These are phyloP conservation scores for Epichloe hybrida DNA, from an alignment of 2,329 filamentous ascomycete genomes.

Conservation along the genomic window DNA sequence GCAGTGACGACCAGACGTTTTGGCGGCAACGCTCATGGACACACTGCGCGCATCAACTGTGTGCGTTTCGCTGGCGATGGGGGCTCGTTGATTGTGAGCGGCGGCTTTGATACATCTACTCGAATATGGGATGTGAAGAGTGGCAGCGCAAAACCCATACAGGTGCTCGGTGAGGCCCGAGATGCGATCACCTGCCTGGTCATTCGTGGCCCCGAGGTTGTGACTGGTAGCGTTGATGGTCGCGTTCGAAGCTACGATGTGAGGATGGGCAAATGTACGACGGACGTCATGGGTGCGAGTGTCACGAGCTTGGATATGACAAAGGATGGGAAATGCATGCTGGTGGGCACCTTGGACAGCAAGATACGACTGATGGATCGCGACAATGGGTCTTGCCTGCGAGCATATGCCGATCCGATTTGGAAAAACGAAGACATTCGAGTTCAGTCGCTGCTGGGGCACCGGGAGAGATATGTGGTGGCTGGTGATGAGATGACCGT, in stretches of 20 bases:
- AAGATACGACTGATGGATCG: conserved; percentile 72
- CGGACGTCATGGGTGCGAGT: conserved; percentile 54
- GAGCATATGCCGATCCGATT: conserved; percentile 48
- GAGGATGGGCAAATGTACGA: conserved; percentile 55
- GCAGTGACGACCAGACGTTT: conserved; percentile 68
- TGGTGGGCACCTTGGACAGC: conserved; percentile 66
- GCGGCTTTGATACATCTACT: conserved; percentile 63
- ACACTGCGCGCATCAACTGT: conserved; percentile 61
- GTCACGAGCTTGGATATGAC: conserved; percentile 68
- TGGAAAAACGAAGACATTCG: conserved; percentile 56
- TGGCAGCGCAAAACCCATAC: conserved; percentile 47
- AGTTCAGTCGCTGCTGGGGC: conserved; percentile 63
- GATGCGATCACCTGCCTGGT: conserved; percentile 48
- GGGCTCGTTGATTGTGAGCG: conserved; percentile 59
- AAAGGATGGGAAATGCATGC: conserved; percentile 56
- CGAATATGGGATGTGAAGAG: conserved; percentile 59
- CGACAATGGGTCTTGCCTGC: conserved; percentile 56
- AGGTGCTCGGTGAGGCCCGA: conserved; percentile 58
- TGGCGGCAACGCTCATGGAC: conserved; percentile 44
- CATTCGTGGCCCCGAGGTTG: conserved; percentile 42
- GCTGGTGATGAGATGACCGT: conserved; percentile 59
- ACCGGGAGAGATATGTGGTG: conserved; percentile 63
- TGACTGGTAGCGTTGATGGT: conserved; percentile 74
- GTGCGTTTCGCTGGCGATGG: conserved; percentile 66
- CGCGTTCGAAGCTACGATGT: conserved; percentile 72